A percentile compares a stretch with the other conserved stretches of the same genome.
phyloP scores from a whole-genome alignment of 2,329 filamentous ascomycete genomes.

The Xylaria sp. region DNA sequence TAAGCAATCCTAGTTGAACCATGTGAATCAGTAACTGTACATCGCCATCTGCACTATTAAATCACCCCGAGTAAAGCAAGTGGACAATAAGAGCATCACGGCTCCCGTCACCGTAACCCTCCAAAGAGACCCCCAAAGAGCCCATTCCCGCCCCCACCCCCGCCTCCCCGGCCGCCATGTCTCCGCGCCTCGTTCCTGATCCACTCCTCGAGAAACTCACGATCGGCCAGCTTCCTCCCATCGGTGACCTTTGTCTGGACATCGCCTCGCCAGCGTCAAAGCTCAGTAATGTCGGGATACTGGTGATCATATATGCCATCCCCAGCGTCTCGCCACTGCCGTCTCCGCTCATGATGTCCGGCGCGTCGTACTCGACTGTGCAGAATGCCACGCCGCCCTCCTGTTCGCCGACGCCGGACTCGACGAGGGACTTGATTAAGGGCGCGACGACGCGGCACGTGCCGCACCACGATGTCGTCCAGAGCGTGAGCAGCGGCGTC shows the following conservation, averaged over 20 bases:
- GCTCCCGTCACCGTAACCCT: slow-evolving; percentile 32
- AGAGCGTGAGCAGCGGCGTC: slow-evolving; percentile 63
- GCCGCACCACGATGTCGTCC: slow-evolving; percentile 64
- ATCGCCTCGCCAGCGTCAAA: slow-evolving; percentile 63
- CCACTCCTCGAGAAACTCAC: slow-evolving; percentile 59
- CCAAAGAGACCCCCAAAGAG: slow-evolving; percentile 42
- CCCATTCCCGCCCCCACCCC: slow-evolving; percentile 38
- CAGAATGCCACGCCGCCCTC: slow-evolving; percentile 62
- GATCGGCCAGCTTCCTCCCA: slow-evolving; percentile 54
- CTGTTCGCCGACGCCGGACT: slow-evolving; percentile 57
- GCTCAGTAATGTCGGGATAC: slow-evolving; percentile 62
- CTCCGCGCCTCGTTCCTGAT: slow-evolving; percentile 56
- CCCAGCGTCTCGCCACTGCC: slow-evolving; percentile 46
- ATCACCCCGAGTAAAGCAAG: neutral
- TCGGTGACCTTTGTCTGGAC: slow-evolving; percentile 56
- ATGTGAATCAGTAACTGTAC: too few relatives aligned
- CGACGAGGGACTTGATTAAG: slow-evolving; percentile 54
- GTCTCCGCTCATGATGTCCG: slow-evolving; percentile 55
- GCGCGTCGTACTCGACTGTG: slow-evolving; percentile 62
- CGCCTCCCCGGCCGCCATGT: slow-evolving; percentile 51
- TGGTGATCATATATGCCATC: slow-evolving; percentile 63
- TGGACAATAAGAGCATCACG: neutral
- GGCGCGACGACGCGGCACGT: slow-evolving; percentile 59
- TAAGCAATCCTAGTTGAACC: too few relatives aligned
- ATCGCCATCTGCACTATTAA: neutral